Evolutionary conservation across 495 filamentous ascomycete genomes (phyloP).

Genomic region (Aspergillus sclerotiicarbonarius): DNA sequence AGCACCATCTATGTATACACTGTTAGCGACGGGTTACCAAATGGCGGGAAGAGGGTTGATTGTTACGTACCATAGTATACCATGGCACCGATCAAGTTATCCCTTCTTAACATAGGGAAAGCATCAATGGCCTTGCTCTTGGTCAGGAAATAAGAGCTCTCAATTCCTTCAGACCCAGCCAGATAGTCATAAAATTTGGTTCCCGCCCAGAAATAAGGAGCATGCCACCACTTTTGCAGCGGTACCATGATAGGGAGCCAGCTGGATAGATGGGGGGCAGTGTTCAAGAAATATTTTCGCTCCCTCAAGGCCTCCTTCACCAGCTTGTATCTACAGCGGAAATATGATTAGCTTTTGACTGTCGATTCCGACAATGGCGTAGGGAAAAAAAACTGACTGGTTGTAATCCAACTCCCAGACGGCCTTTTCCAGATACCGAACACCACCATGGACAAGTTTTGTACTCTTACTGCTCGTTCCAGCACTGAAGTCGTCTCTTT

Average conservation of each 20-base stretch:
- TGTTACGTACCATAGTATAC: slow-evolving; percentile 79
- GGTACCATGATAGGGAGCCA: slow-evolving; percentile 99
- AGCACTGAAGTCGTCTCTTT: slow-evolving; percentile 89
- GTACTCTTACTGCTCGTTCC: slow-evolving; percentile 97
- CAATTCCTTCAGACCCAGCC: slow-evolving; percentile 93
- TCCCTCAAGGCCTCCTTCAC: slow-evolving; percentile 95
- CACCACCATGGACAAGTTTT: slow-evolving; percentile 95
- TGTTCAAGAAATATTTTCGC: slow-evolving; percentile 93
- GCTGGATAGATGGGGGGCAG: slow-evolving; percentile 88
- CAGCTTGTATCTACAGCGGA: slow-evolving; percentile 63
- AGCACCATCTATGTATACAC: slow-evolving; percentile 64
- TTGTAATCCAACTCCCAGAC: slow-evolving; percentile 95
- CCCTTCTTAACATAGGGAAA: slow-evolving; percentile 95
- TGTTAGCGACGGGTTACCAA: slow-evolving; percentile 15
- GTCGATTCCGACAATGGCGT: neutral
- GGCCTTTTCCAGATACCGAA: slow-evolving; percentile 95
- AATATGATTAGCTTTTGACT: neutral
- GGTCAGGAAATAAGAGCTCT: slow-evolving; percentile 94
- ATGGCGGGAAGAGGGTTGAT: neutral
- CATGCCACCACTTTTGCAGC: slow-evolving; percentile 94
- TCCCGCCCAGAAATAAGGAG: slow-evolving; percentile 95
- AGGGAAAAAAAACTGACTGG: slow-evolving; percentile 57
- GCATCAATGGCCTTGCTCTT: slow-evolving; percentile 91
- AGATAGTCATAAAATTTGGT: slow-evolving; percentile 95
- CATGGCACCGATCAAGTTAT: slow-evolving; percentile 81